Conservation (phyloP, 2,329 filamentous ascomycete species). For the Curvularia hawaiiensis region DNA sequence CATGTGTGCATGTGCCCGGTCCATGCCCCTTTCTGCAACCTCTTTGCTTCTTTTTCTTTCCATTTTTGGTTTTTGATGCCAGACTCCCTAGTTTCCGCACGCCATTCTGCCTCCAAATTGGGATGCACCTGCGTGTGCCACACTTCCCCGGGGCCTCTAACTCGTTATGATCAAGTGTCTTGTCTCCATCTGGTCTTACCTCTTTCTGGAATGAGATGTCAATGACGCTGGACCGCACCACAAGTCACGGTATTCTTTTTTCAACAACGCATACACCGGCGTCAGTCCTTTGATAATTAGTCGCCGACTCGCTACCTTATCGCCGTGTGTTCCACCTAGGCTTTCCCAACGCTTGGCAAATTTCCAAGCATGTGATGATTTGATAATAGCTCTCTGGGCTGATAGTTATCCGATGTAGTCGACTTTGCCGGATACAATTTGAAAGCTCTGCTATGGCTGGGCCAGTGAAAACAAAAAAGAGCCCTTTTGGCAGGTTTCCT, state of each 20-base stretch:
- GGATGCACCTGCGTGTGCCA: conserved; percentile 8
- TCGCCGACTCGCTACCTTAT: conserved; percentile 1
- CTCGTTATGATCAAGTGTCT: not conserved
- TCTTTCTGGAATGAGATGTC: conserved; percentile 5
- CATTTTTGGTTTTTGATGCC: conserved; percentile 3
- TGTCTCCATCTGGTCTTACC: conserved; percentile 1
- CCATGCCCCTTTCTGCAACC: conserved; percentile 7
- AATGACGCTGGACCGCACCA: not conserved
- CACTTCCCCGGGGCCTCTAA: conserved; percentile 1
- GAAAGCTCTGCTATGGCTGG: not conserved
- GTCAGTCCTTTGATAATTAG: not conserved
- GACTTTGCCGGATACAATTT: not conserved
- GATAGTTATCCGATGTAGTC: not conserved
- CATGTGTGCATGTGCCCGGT: conserved; percentile 1
- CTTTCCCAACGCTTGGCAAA: conserved; percentile 7
- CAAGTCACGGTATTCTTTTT: conserved; percentile 3
- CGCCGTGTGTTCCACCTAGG: not conserved
- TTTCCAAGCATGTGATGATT: conserved; percentile 5
- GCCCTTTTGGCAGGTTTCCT: conserved; percentile 3
- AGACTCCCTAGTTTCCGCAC: conserved; percentile 1
- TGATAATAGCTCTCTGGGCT: not conserved
- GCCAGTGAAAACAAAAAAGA: conserved; percentile 1
- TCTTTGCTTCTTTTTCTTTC: not conserved
- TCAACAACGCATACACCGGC: conserved; percentile 2
- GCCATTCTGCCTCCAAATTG: conserved; percentile 1